Percentiles rank a stretch among this genome's conserved stretches.
These are phyloP conservation scores for Canariomyces notabilis DNA, from an alignment of 2,329 filamentous ascomycete species.

Conservation along the genomic window DNA sequence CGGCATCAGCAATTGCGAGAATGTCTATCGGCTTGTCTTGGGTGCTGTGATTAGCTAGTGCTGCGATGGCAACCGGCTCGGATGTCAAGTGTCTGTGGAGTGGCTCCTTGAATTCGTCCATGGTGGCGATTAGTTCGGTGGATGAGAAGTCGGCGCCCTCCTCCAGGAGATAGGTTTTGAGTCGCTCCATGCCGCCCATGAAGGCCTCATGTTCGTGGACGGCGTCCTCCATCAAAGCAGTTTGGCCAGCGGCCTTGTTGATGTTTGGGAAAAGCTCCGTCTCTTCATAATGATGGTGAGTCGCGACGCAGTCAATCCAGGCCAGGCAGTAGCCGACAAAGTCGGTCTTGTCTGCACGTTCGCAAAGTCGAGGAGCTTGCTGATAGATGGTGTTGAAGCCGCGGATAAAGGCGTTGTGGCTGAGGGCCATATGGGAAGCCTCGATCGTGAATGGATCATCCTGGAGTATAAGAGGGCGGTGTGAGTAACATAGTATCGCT, in stretches of 20 bases:
- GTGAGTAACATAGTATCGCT: background rate
- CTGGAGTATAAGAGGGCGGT: background rate
- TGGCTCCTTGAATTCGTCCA: slow-evolving; percentile 10
- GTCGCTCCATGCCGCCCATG: slow-evolving; percentile 5
- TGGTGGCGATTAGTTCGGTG: slow-evolving; percentile 4
- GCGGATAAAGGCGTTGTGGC: slow-evolving; percentile 11
- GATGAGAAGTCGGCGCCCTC: slow-evolving; percentile 1
- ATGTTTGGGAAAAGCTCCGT: slow-evolving; percentile 11
- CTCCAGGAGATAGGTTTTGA: slow-evolving; percentile 4
- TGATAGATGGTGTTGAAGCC: slow-evolving; percentile 14
- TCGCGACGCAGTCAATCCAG: slow-evolving; percentile 5
- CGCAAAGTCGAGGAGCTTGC: slow-evolving; percentile 4
- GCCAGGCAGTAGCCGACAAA: slow-evolving; percentile 6
- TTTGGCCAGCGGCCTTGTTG: slow-evolving; percentile 6
- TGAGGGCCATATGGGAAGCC: slow-evolving; percentile 11
- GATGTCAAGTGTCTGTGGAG: slow-evolving; percentile 5
- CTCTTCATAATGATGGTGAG: slow-evolving; percentile 10
- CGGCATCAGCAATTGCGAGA: slow-evolving; percentile 6
- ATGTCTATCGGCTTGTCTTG: slow-evolving; percentile 7
- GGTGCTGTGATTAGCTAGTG: slow-evolving; percentile 3
- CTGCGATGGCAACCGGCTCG: slow-evolving; percentile 6
- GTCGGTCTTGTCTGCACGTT: slow-evolving; percentile 1
- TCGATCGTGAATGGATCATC: slow-evolving; percentile 5
- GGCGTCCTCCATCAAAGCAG: slow-evolving; percentile 3
- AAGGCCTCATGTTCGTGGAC: slow-evolving; percentile 8